phyloP scores from a whole-genome alignment of 768 basidiomycete genomes.

The Kwoniella shandongensis region DNA sequence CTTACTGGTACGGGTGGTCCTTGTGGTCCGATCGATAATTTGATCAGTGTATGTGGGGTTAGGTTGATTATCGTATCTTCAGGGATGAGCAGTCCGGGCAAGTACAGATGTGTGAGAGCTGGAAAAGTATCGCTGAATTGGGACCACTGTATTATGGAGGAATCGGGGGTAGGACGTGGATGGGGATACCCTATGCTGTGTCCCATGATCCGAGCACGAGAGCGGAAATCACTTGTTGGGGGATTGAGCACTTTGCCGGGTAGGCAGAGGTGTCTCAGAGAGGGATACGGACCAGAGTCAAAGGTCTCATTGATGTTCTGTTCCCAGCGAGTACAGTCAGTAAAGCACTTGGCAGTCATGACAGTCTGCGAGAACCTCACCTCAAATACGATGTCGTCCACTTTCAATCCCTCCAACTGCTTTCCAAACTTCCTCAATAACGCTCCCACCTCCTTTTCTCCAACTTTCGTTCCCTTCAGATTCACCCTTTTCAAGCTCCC shows the following conservation, averaged over 20 bases:
- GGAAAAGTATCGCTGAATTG: conserved; percentile 26
- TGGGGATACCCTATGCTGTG: conserved; percentile 20
- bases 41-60: conserved; percentile 14
- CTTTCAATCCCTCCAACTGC: conserved; percentile 33
- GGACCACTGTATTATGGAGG: conserved; percentile 25
- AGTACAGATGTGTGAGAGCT: conserved; percentile 31
- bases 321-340: too few relatives aligned
- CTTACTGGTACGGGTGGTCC: conserved; percentile 35
- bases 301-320: conserved; percentile 26
- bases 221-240: conserved; percentile 3
- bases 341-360: too few relatives aligned
- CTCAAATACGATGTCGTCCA: conserved; percentile 24
- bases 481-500: conserved; percentile 24
- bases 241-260: conserved; percentile 36
- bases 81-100: conserved; percentile 29
- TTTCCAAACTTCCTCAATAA: conserved; percentile 30
- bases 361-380: too few relatives aligned
- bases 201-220: conserved; percentile 7
- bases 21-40: conserved; percentile 21
- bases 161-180: conserved; percentile 14
- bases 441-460: conserved; percentile 21
- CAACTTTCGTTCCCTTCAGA: conserved; percentile 37
- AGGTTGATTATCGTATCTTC: conserved; percentile 14
- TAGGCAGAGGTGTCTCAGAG: conserved; percentile 41
- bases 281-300: conserved; percentile 20